Evolutionary conservation across 768 basidiomycete genomes (phyloP).

Genomic region (Hygrophorus pudorinus): DNA sequence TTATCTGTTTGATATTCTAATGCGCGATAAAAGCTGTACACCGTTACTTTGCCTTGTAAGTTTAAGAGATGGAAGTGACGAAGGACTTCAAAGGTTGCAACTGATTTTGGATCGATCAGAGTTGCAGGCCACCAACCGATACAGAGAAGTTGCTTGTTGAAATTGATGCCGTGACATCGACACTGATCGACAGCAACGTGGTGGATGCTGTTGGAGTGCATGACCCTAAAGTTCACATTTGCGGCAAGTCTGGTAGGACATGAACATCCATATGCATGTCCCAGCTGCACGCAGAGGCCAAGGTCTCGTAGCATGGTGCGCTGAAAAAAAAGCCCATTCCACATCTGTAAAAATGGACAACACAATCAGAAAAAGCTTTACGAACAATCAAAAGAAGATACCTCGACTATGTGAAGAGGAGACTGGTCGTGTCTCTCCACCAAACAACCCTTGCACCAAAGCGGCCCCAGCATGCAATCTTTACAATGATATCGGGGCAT

Average conservation of each 20-base stretch:
- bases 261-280: slow-evolving; percentile 10
- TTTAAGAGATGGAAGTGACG: slow-evolving; percentile 13
- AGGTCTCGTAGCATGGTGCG: not conserved
- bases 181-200: slow-evolving; percentile 14
- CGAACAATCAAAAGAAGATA: not conserved
- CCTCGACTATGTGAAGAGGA: slow-evolving; percentile 5
- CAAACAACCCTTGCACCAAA: slow-evolving; percentile 9
- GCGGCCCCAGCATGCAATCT: slow-evolving; percentile 9
- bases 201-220: slow-evolving; percentile 18
- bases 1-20: slow-evolving; percentile 7
- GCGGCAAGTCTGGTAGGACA: slow-evolving; percentile 7
- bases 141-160: slow-evolving; percentile 9
- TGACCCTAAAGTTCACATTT: slow-evolving; percentile 5
- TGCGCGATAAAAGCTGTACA: slow-evolving; percentile 14
- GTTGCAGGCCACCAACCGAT: slow-evolving; percentile 13
- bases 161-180: slow-evolving; percentile 11
- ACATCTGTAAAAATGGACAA: slow-evolving; percentile 9
- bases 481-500: slow-evolving; percentile 6
- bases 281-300: slow-evolving; percentile 12
- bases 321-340: slow-evolving; percentile 13
- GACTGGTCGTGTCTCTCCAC: slow-evolving; percentile 8
- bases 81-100: slow-evolving; percentile 12
- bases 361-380: not conserved
- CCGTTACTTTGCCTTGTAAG: slow-evolving; percentile 9
- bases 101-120: slow-evolving; percentile 11